A percentile compares a stretch with the other conserved stretches of the same genome.
phyloP scores from a whole-genome alignment of 23 red algal species.

The Rhodosorus marinus region DNA sequence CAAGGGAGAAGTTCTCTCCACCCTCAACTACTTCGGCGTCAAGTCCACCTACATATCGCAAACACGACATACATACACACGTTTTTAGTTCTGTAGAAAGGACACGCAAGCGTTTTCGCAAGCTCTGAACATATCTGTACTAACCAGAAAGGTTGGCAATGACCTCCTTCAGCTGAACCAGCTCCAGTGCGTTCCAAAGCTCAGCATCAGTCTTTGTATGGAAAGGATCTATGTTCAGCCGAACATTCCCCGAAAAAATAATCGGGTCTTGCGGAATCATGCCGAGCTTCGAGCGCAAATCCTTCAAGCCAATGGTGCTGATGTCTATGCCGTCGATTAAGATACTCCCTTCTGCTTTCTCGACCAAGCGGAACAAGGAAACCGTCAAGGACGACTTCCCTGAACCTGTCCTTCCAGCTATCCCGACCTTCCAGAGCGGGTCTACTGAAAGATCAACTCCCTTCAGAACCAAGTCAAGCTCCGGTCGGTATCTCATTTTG shows the following conservation, averaged over 20 bases:
- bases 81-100: conserved; percentile 13
- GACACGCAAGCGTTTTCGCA: no score
- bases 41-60: neutral
- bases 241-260: conserved; percentile 55
- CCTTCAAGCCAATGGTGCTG: conserved; percentile 16
- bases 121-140: no score
- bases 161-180: conserved; percentile 32
- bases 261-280: conserved; percentile 78
- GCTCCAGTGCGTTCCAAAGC: conserved; percentile 30
- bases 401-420: conserved; percentile 69
- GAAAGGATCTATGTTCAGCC: conserved; percentile 70
- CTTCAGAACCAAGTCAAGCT: conserved; percentile 19
- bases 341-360: conserved; percentile 38
- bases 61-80: conserved; percentile 16
- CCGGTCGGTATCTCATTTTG: conserved; percentile 48
- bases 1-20: conserved; percentile 27
- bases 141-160: conserved; percentile 10
- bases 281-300: conserved; percentile 39
- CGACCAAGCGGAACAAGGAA: conserved; percentile 40
- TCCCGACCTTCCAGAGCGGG: conserved; percentile 48
- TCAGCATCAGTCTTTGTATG: conserved; percentile 25
- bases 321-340: conserved; percentile 53
- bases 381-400: conserved; percentile 57
- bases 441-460: conserved; percentile 27
- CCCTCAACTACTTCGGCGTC: conserved; percentile 1